These are phyloP conservation scores for Lojkania enalia DNA, from an alignment of 2,329 filamentous ascomycete genomes.

Conservation along the genomic window DNA sequence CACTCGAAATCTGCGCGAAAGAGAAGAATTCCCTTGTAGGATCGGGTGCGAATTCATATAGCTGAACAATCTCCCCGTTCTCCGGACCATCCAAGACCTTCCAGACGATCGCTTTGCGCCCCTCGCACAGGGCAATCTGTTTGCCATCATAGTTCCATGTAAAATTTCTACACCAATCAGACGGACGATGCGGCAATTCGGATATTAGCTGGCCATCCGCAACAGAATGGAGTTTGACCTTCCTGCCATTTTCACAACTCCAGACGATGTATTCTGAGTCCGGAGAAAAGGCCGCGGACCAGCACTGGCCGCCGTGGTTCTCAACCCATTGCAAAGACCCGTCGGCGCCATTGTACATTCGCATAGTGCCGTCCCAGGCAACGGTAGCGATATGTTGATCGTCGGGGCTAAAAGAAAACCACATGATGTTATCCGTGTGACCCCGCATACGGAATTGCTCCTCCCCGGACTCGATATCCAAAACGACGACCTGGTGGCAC, in stretches of 20 bases:
- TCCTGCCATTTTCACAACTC: conserved; percentile 19
- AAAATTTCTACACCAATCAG: conserved; percentile 24
- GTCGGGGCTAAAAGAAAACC: conserved; percentile 31
- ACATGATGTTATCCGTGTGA: conserved; percentile 33
- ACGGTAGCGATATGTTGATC: conserved; percentile 25
- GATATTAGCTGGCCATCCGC: conserved; percentile 18
- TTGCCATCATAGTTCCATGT: conserved; percentile 29
- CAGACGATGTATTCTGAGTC: conserved; percentile 30
- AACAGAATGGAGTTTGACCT: conserved; percentile 24
- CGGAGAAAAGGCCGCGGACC: conserved; percentile 31
- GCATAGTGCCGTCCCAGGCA: conserved; percentile 34
- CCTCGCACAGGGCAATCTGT: conserved; percentile 26
- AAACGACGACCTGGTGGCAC: conserved; percentile 21
- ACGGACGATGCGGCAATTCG: conserved; percentile 16
- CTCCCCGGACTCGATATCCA: conserved; percentile 20
- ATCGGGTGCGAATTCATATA: conserved; percentile 24
- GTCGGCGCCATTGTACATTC: conserved; percentile 30
- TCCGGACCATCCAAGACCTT: conserved; percentile 22
- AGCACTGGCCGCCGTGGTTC: conserved; percentile 22
- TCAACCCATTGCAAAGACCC: conserved; percentile 23
- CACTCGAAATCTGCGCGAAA: conserved; percentile 13
- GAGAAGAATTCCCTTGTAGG: neutral
- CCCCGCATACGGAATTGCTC: conserved; percentile 24
- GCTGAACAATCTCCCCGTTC: conserved; percentile 4
- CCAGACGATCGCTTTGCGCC: conserved; percentile 28